Base-by-base conservation (phyloP, 345 rosid species). In the Gossypium ekmanianum region DNA sequence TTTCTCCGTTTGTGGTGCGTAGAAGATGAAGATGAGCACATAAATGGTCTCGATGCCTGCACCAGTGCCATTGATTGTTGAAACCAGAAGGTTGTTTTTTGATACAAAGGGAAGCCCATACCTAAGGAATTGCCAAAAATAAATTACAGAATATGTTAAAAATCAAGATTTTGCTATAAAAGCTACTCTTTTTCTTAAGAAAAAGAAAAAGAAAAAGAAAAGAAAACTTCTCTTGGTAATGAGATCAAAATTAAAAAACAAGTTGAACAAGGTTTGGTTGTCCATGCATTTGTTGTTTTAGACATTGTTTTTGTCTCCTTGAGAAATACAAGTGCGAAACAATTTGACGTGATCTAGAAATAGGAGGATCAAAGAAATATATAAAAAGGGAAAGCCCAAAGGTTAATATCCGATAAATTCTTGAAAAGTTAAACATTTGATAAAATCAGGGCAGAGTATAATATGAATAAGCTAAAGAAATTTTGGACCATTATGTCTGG, bases 21-120 rank as follows among this genome's bases (percentile, higher is more conserved):
- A 88, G 48, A 84, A 5, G 27, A 95, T 80, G 82, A 93, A 95
- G 48, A 87, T 68, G 48, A 91, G 2, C 48, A 95, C 97, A 64
- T 91, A 95, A 14, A 91, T 18, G 22, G 65, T 74, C 77, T 95
- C 99, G 43, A 95, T 90, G 4, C 24, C 83, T 7, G 97, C 80
- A 14, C 99, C 99, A 9, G 92, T 75, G 10, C 97, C 99, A 20
- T 95, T 95, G 70, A 95, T 87, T 20, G 97, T 93, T 61, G 88
- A 83, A 34, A 95, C 97, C 67, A 93, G 75, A 39, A 89, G 39
- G 84, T 95, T 95, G 87, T 93, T 79, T 58, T 88, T 80, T 2
- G 99, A 95, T 75, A 95, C 92, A 75, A 93, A 90, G 0, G 99
- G 99, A 50, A 95, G 87, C 7, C 99, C 99, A 47, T 95, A 94